Evolutionary conservation across 1,139 yeast genomes (phyloP), one percentile per base, ranked within the genome.

Genomic region (Geotrichum klebahnii): DNA sequence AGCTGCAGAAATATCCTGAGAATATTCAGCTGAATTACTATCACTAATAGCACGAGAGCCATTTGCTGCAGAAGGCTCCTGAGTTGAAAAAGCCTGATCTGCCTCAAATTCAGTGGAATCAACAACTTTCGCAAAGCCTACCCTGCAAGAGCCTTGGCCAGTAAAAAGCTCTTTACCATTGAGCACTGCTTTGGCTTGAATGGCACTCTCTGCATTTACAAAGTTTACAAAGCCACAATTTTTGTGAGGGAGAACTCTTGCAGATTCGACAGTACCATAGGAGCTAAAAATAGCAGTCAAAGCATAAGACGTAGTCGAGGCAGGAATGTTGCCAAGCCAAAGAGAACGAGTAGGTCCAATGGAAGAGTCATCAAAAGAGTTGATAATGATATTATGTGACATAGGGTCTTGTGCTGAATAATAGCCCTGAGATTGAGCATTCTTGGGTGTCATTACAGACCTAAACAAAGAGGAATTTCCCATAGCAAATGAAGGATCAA

Each of bases 121-220:
- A 14, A 52, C 47, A 3, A 66, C 65, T 49, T 68, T 69, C 28
- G 75, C 74, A 57, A 69, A 73, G 9, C 72, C 70, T 23, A 72
- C 70, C 5, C 67, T 56, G 41, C 71, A 62, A 12, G 73, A 69
- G 2, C 75, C 76, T 32, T 66, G 55, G 28, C 95, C 96, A 0
- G 90, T 84, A 54, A 82, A 78, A 36, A 92, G 73, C 63, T 90
- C 97, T 59, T 82, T 80, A 56, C 89, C 95, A 61, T 84, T 85
- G 61, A 89, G 77, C 45, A 75, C 79, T 3, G 85, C 84, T 61
- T 82, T 82, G 45, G 95, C 87, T 42, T 75, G 77, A 75, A 85
- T 80, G 10, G 97, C 95, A 36, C 81, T 72, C 44, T 87, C 96
- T 12, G 84, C 70, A 34, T 76, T 72, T 3, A 78, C 73, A 67